These are phyloP conservation scores for Passiflora organensis DNA, from an alignment of 345 rosid genomes.

Conservation along the genomic window DNA sequence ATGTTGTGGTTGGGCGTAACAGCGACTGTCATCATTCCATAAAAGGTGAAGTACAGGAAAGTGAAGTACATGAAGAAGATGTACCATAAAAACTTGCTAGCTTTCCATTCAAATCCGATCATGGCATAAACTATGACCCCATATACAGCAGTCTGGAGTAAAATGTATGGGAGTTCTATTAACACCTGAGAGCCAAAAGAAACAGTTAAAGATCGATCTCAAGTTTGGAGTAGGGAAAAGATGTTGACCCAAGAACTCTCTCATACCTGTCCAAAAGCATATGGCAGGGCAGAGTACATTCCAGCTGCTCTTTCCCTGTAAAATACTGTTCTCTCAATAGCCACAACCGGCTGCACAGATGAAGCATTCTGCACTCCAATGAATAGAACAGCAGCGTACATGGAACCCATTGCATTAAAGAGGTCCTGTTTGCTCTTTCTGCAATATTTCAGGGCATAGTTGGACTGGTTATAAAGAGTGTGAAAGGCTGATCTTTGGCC, in stretches of 20 bases:
- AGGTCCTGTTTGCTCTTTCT: constrained; percentile 51
- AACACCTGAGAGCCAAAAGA: constrained; percentile 36
- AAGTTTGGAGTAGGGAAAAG: no score
- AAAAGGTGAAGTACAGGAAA: constrained; percentile 50
- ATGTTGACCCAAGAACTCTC: no score
- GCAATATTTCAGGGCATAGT: no score
- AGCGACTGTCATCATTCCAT: constrained; percentile 50
- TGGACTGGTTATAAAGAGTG: no score
- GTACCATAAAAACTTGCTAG: constrained; percentile 58
- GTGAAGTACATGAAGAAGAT: constrained; percentile 56
- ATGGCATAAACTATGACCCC: constrained; percentile 54
- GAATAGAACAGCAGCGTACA: constrained; percentile 61
- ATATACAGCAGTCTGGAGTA: constrained; percentile 43
- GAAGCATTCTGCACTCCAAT: constrained; percentile 54
- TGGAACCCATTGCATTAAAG: constrained; percentile 70
- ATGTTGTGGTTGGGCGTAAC: constrained; percentile 51
- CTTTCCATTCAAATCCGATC: constrained; percentile 62
- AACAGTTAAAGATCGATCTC: no score
- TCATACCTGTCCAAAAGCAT: constrained; percentile 66
- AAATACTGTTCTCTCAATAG: constrained; percentile 65
- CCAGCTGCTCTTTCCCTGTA: constrained; percentile 83
- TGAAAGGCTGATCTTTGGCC: background rate
- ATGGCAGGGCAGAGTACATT: constrained; percentile 74
- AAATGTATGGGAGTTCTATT: constrained; percentile 53
- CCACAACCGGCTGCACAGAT: constrained; percentile 62